Percentiles rank a stretch among this genome's conserved stretches.
Evolutionary conservation across 2,329 filamentous ascomycete genomes (phyloP).

Genomic region (Aureobasidium vineae): DNA sequence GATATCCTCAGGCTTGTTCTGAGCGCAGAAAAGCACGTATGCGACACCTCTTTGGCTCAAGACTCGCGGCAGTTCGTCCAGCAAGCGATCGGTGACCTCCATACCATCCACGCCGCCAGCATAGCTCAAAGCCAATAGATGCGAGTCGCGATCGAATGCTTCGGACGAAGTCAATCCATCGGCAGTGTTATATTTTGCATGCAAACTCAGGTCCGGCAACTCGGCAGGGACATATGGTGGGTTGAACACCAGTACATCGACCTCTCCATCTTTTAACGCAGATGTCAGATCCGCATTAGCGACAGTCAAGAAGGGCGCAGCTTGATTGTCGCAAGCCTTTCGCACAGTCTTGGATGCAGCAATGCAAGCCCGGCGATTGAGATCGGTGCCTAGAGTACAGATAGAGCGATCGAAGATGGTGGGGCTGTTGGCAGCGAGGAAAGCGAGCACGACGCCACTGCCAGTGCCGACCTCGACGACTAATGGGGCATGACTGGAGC

Average conservation of each 20-base stretch:
- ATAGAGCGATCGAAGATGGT: conserved; percentile 70
- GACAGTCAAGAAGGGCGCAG: conserved; percentile 61
- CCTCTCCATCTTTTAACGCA: conserved; percentile 56
- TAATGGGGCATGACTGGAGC: conserved; percentile 47
- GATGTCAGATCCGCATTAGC: conserved; percentile 68
- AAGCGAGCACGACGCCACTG: conserved; percentile 90
- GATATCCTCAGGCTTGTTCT: conserved; percentile 79
- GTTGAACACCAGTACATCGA: conserved; percentile 93
- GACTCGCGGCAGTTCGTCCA: conserved; percentile 65
- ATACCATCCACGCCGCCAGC: conserved; percentile 88
- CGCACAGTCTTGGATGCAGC: conserved; percentile 69
- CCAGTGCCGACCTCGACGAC: conserved; percentile 86
- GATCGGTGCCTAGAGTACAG: conserved; percentile 74
- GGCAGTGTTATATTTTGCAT: conserved; percentile 34
- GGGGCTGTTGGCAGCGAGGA: conserved; percentile 71
- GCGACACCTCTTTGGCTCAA: conserved; percentile 71
- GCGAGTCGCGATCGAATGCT: conserved; percentile 74
- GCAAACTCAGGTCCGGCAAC: conserved; percentile 42
- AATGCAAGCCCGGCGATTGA: conserved; percentile 78
- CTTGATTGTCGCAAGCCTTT: background rate
- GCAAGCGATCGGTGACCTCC: conserved; percentile 81
- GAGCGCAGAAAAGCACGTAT: conserved; percentile 84
- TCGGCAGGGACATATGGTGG: conserved; percentile 81
- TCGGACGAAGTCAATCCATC: conserved; percentile 27
- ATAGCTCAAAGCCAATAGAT: conserved; percentile 80